These are phyloP conservation scores for Poronia punctata DNA, from an alignment of 495 filamentous ascomycete species.

Conservation along the genomic window DNA sequence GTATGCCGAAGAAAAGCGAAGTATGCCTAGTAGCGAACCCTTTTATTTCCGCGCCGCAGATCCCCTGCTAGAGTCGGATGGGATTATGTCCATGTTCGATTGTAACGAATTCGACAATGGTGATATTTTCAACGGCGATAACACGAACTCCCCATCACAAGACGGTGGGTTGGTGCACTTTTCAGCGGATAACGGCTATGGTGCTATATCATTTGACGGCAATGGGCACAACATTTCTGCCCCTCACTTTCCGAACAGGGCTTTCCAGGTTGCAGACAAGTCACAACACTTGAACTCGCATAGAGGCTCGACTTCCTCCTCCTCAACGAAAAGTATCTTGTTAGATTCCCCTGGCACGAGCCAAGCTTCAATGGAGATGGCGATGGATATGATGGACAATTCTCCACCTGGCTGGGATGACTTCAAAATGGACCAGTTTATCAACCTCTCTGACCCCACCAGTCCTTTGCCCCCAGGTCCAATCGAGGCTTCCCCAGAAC, in stretches of 20 bases:
- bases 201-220: neutral
- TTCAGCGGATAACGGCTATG: neutral
- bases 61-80: neutral
- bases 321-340: conserved; percentile 16
- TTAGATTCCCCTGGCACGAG: conserved; percentile 20
- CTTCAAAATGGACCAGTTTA: conserved; percentile 14
- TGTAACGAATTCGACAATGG: conserved; percentile 15
- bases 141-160: conserved; percentile 5
- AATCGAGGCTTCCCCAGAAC: conserved; percentile 22
- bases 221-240: neutral
- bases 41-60: conserved; percentile 13
- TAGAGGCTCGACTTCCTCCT: conserved; percentile 23
- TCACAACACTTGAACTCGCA: conserved; percentile 11
- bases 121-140: conserved; percentile 8
- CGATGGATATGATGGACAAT: neutral
- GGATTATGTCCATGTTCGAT: conserved; percentile 12
- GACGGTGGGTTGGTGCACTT: neutral
- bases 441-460: conserved; percentile 55
- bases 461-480: conserved; percentile 48
- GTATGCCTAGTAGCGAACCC: conserved; percentile 17
- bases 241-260: neutral
- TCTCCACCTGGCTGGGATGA: conserved; percentile 3
- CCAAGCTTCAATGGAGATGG: conserved; percentile 14
- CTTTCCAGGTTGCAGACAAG: neutral
- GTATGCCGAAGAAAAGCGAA: too few relatives aligned